Evolutionary conservation across 345 rosid species (phyloP), one percentile per base, ranked within the genome.

Genomic region (Luvunga scandens): DNA sequence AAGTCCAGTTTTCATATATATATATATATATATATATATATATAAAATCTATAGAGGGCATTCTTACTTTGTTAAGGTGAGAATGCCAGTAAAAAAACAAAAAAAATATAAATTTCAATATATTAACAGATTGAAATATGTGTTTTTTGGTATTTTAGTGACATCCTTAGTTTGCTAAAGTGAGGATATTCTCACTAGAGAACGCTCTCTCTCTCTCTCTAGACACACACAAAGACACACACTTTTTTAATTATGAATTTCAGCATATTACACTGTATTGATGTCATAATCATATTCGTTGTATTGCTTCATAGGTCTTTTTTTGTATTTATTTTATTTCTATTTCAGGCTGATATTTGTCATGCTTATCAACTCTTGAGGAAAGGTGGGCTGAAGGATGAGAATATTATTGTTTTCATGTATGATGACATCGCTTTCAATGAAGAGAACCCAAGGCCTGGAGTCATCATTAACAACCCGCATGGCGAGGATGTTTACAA

Each of bases 331-430:
- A 53, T 53, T 13, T 62, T 14, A 21, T 21, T 25, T 76, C 61
- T 12, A 71, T n/a, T 31, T 56, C 83, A 91, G 97, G 91, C 97
- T 16, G 97, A 93, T 89, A 83, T 96, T 55, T 96, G 98, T 65
- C 99, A 96, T 85, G 97, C 99, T 21, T 96, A 94, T 85, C 99
- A 94, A 86, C 87, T 94, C 68, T 75, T 96, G 85, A 96, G 80
- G 84, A 89, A 92, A 80, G 99, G 98, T 7, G 98, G 98, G 48
- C 48, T 96, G 71, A 92, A 94, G 75, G 99, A 96, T 63, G 98
- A 96, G 84, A 96, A 96, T 72, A 94, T 96, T 4, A 81, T 96
- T 38, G 97, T 94, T 53, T 94, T 94, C 81, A 94, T 96, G 97
- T 96, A 94, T 69, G 99, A 96, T 83, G 99, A 96, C 84, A 94